Base-by-base conservation (phyloP, 2,329 filamentous ascomycete genomes). In the Reticulascus tulasneorum region DNA sequence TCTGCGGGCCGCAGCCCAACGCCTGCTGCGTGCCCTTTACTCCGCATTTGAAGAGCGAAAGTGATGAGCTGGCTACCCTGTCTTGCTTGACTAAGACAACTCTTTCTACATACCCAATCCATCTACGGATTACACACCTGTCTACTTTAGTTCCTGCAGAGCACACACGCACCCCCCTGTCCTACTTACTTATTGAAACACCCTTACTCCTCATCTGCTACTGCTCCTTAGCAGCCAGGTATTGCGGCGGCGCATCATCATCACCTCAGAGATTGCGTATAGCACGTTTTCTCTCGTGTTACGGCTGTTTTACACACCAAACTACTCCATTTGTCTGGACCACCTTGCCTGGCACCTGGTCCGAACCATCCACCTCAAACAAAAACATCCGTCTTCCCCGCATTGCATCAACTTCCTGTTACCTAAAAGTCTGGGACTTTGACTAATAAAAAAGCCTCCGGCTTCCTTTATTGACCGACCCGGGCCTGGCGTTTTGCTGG, bases 401-500 rank as follows among this genome's bases (percentile, higher is more conserved):
- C 63, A 64, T 60, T 54, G 46, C 55, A 48, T 55, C 54, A 57
- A 42, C 50, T 52, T 60, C 47, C 47, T 60, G 52, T 71, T 70
- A 69, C 66, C 64, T 70, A 70, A 70, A 54, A 62, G 45, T 42
- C 47, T 48, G 51, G 42, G 48, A 42, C 42, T 47, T 64, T 69
- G 66, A 69, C 66, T 69, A 69, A 70, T 62, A 66, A 55, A 63
- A 67, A 67, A 42, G 40, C 24, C 23, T 42, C 31, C 37, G 40
- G 37, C 40, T 42, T 40, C 32, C 33, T 29, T 33, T 33, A 20
- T 37, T 20, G 37, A 33, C 32, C 18, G 32, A 29, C 20, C 23
- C 37, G 37, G 21, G 16, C 40, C 37, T n/a, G n/a, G n/a, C n/a
- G n/a, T n/a, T n/a, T n/a, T n/a, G n/a, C n/a, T n/a, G n/a, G n/a